A percentile compares a stretch with the other conserved stretches of the same genome.
Evolutionary conservation across 805 yeast genomes (phyloP).

Genomic region (Hyphopichia homilentoma): DNA sequence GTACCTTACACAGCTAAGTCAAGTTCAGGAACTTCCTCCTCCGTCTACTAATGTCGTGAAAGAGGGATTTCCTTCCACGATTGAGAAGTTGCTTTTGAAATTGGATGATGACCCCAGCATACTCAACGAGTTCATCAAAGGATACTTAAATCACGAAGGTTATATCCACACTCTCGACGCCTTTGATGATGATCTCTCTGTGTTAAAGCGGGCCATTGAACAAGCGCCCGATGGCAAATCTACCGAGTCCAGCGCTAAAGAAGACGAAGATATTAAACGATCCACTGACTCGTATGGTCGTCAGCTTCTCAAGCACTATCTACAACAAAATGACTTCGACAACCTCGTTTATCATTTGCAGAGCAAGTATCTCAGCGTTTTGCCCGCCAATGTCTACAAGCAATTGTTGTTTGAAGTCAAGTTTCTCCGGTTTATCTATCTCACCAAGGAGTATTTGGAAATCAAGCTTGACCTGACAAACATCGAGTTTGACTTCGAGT

Average conservation of each 20-base stretch:
- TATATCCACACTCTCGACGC: conserved; percentile 32
- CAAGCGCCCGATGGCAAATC: too few species aligned
- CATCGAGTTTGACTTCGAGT: conserved; percentile 14
- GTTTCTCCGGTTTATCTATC: conserved; percentile 18
- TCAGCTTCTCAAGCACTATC: conserved; percentile 17
- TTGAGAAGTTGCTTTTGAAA: conserved; percentile 20
- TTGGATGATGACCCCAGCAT: conserved; percentile 14
- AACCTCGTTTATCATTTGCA: conserved; percentile 15
- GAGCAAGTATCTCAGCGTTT: conserved; percentile 13
- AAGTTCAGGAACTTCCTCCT: conserved; percentile 9
- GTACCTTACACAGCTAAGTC: conserved; percentile 16
- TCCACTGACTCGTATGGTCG: conserved; percentile 23
- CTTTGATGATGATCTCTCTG: conserved; percentile 27
- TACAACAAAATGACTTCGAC: conserved; percentile 22
- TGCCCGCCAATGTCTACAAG: conserved; percentile 10
- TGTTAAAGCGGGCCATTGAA: conserved; percentile 14
- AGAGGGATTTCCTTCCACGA: conserved; percentile 3
- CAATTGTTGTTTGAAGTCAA: conserved; percentile 22
- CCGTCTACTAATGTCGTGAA: background rate
- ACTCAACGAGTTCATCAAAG: conserved; percentile 31
- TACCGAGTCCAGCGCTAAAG: conserved; percentile 4
- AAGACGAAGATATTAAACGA: conserved; percentile 4
- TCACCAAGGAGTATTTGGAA: conserved; percentile 20
- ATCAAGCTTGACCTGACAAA: conserved; percentile 10
- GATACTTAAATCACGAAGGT: conserved; percentile 38